Evolutionary conservation across 768 basidiomycete species (phyloP).

Genomic region (Hericium alpestre): DNA sequence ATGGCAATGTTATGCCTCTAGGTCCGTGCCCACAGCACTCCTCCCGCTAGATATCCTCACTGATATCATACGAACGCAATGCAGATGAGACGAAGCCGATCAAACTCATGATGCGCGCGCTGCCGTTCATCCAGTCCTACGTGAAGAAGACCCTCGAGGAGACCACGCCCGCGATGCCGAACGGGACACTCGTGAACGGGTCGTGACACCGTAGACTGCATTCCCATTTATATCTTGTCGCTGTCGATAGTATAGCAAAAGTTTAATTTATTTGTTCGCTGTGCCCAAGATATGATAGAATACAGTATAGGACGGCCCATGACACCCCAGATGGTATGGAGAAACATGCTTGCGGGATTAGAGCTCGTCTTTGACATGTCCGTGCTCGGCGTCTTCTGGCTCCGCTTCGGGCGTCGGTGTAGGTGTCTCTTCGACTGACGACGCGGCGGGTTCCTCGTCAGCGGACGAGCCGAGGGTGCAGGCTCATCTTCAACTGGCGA

Average conservation of each 20-base stretch:
- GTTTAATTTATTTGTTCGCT: conserved; percentile 4
- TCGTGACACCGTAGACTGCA: background rate
- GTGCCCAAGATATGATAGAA: background rate
- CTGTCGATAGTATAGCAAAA: conserved; percentile 7
- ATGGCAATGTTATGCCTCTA: conserved; percentile 54
- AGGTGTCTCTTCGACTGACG: background rate
- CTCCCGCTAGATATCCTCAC: background rate
- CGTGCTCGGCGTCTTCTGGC: background rate
- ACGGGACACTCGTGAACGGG: background rate
- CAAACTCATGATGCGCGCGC: conserved; percentile 44
- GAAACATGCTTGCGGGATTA: background rate
- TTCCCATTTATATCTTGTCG: background rate
- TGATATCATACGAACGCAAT: background rate
- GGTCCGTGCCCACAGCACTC: conserved; percentile 31
- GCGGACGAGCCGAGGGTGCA: too few relatives aligned
- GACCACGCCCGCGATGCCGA: background rate
- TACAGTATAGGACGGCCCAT: background rate
- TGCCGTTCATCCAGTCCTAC: conserved; percentile 11
- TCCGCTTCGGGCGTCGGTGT: background rate
- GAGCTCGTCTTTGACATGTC: conserved; percentile 8
- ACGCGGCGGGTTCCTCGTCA: too few relatives aligned
- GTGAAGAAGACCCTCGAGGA: conserved; percentile 2
- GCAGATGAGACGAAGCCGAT: conserved; percentile 66
- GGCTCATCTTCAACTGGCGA: too few relatives aligned
- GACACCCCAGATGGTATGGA: background rate